Evolutionary conservation across 2,329 filamentous ascomycete genomes (phyloP), one percentile per base, ranked within the genome.

Genomic region (Fusarium bulbicola): DNA sequence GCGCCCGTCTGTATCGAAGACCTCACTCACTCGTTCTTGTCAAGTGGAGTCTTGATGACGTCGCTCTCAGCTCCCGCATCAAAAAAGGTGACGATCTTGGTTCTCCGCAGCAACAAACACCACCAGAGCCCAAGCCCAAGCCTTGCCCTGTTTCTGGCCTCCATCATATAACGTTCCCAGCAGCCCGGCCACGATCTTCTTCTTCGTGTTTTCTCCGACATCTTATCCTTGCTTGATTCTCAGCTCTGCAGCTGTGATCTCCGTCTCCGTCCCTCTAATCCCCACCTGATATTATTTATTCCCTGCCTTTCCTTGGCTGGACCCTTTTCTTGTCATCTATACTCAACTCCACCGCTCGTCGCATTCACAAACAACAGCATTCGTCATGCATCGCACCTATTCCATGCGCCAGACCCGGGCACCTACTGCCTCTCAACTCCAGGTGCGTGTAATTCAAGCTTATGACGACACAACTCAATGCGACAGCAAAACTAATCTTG

Each of bases 371-470:
- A 62, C 62, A 73, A 50, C 32, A 59, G 13, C 32, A 50, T 28
- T 46, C 84, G 85, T 71, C 64, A 99, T 99, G 95, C 96, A 99
- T 90, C 95, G 95, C 84, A 98, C 96, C 76, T 99, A 98, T 84
- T 97, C 95, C 79, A 97, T 98, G 96, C 95, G 96, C 92, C 93
- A 97, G 85, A 92, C 93, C 84, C 92, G 96, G 89, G 94, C 94
- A 84, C 96, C 96, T 54, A 99, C 96, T 76, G 96, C 96, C 80
- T 97, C 95, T 80, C 88, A 90, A 80, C 86, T 91, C 50, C 88
- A 90, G 82, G 88, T 90, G 80, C 70, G 83, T 67, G 20, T 16
- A 15, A 9, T 15, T 26, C 11, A 42, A 53, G 13, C 12, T n/a
- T 34, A 7, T 28, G 12, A 16, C 14, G 24, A 32, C 28, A 36